These are phyloP conservation scores for Pharus latifolius DNA, from an alignment of 176 grass and related monocot species.

Conservation along the genomic window DNA sequence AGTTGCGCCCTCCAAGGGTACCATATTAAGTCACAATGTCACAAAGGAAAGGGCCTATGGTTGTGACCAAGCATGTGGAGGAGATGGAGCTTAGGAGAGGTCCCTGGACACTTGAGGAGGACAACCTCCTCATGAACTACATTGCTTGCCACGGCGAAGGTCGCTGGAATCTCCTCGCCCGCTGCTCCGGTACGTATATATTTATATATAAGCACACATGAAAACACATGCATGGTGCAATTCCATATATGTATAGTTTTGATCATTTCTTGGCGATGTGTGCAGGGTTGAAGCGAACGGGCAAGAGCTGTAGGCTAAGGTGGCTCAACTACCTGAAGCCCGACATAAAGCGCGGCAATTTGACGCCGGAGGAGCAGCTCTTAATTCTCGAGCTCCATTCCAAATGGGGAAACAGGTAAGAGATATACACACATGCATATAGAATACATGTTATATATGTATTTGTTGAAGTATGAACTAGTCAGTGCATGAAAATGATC, in stretches of 20 bases:
- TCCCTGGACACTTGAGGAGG: slow-evolving; percentile 85
- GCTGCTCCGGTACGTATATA: slow-evolving; percentile 53
- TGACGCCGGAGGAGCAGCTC: slow-evolving; percentile 81
- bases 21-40: slow-evolving; percentile 44
- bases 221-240: too few species aligned
- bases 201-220: background rate
- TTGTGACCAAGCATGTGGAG: slow-evolving; percentile 36
- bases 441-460: background rate
- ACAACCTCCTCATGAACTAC: slow-evolving; percentile 87
- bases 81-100: slow-evolving; percentile 63
- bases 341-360: slow-evolving; percentile 78
- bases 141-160: slow-evolving; percentile 86
- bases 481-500: too few species aligned
- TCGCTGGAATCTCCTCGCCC: slow-evolving; percentile 86
- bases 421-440: background rate
- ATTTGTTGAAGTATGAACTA: too few species aligned
- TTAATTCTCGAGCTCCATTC: slow-evolving; percentile 89
- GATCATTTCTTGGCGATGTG: too few species aligned
- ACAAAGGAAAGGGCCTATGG: slow-evolving; percentile 51
- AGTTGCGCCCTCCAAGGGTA: slow-evolving; percentile 16
- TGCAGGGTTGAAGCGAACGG: slow-evolving; percentile 92
- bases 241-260: too few species aligned
- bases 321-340: slow-evolving; percentile 93
- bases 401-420: slow-evolving; percentile 84
- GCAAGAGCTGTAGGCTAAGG: slow-evolving; percentile 79